phyloP scores from a whole-genome alignment of 1,284 basidiomycete species.

The Ganoderma leucocontextum region DNA sequence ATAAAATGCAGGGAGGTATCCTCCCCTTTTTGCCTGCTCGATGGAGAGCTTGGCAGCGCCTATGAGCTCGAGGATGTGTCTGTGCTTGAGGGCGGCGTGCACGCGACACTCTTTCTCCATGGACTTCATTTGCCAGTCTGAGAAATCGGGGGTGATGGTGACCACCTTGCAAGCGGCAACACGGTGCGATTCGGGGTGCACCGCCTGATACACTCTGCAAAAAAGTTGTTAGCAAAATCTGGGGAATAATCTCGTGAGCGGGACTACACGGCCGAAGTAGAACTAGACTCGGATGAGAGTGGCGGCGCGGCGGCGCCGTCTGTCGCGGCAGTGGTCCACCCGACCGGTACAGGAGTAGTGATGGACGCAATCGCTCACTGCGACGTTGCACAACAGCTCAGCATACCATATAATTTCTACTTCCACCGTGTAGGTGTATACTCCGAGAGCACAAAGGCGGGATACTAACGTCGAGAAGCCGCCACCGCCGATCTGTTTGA shows the following conservation, averaged over 20 bases:
- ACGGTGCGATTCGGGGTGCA: conserved; percentile 68
- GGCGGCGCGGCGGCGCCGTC: too few species aligned
- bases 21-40: conserved; percentile 50
- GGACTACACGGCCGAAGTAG: neutral
- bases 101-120: conserved; percentile 95
- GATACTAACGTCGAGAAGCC: conserved; percentile 79
- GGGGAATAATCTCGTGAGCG: too few species aligned
- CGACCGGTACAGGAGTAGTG: too few species aligned
- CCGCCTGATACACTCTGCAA: conserved; percentile 82
- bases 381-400: too few species aligned
- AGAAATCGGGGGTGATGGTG: conserved; percentile 64
- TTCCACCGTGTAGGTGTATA: too few species aligned
- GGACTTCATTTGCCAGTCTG: conserved; percentile 75
- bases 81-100: conserved; percentile 84
- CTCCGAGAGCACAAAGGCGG: neutral
- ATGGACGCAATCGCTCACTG: too few species aligned
- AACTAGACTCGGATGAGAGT: too few species aligned
- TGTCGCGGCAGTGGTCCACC: too few species aligned
- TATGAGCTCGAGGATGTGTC: conserved; percentile 87
- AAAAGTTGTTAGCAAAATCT: neutral
- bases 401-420: too few species aligned
- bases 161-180: conserved; percentile 91
- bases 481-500: conserved; percentile 83
- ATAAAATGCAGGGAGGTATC: conserved; percentile 76
- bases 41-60: conserved; percentile 68